Conservation (phyloP, 345 rosid species). For the Linum tenue region DNA sequence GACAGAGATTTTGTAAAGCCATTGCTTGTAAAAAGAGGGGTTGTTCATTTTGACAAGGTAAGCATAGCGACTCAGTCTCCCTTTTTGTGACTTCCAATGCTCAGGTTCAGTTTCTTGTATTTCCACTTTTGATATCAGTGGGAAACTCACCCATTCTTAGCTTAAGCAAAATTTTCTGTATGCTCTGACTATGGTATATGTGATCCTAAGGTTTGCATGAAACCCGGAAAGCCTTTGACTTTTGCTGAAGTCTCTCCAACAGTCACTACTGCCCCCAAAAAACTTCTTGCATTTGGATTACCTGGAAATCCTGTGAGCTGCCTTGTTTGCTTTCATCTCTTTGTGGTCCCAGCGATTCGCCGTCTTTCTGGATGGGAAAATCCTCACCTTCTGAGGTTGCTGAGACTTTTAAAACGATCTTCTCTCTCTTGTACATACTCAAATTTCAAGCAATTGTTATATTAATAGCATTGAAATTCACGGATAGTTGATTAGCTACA, state of each 20-base stretch:
- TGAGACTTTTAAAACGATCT: conserved; percentile 17
- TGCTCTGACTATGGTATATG: conserved; percentile 3
- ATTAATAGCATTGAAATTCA: conserved; percentile 4
- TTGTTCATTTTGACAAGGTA: conserved; percentile 68
- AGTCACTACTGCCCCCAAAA: conserved; percentile 25
- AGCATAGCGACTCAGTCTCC: not conserved
- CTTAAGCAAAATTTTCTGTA: conserved; percentile 5
- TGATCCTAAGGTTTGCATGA: conserved; percentile 69
- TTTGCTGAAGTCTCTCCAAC: conserved; percentile 57
- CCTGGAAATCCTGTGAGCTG: conserved; percentile 99
- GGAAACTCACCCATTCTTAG: not conserved
- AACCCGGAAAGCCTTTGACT: conserved; percentile 90
- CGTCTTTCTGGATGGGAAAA: conserved; percentile 77
- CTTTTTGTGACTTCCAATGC: not conserved
- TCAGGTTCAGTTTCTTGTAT: not conserved
- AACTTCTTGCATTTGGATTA: conserved; percentile 82
- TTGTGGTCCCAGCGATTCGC: conserved; percentile 72
- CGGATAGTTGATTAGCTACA: not conserved
- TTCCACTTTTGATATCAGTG: not conserved
- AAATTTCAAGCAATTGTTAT: not conserved
- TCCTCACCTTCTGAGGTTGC: conserved; percentile 65
- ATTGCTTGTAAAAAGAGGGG: conserved; percentile 65
- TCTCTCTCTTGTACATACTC: conserved; percentile 4
- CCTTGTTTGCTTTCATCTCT: conserved; percentile 80
- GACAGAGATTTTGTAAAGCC: conserved; percentile 93